Evolutionary conservation across 805 yeast species (phyloP), one percentile per base, ranked within the genome.

Genomic region (Wickerhamomyces strasburgensis): DNA sequence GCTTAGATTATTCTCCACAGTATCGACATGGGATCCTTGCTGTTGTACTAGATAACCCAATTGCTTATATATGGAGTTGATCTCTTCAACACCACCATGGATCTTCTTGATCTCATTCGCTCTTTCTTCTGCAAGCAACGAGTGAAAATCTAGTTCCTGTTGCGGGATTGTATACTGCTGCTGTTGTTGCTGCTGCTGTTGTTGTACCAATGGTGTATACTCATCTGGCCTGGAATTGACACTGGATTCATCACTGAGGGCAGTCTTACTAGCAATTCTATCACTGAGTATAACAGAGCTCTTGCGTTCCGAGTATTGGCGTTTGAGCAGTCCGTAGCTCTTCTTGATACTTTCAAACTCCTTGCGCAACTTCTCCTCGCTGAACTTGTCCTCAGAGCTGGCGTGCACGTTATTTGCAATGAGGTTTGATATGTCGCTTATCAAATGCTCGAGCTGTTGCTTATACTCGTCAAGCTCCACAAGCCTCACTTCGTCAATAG

Each of bases 1-100:
- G 18, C 78, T 61, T 31, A 89, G 67, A 58, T 87, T 87, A 43
- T 81, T 86, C 54, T 87, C 96, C 14, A 89, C 77, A 0, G 88
- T 76, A 52, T 87, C 95, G 14, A 89, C 70, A 47, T 84, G 88
- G 21, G 74, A 79, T 5, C 95, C 96, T 56, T 89, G 97, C 57
- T 86, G 89, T 35, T 72, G 67, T 2, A 89, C 93, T 49, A 89
- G 63, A 27, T 76, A 72, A 13, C 88, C 87, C 39, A 89, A 60
- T 51, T 88, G 95, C 47, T 78, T 78, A 57, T 87, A 88, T 4
- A 89, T 88, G 8, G 87, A 71, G 57, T 89, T 88, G 29, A 89
- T 85, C 47, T 89, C 96, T 36, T 70, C 73, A 9, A 88, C 86
- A 0, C 95, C 95, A 29, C 76, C 75, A 29, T 82, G 79, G 7